Conservation (phyloP, 2,329 filamentous ascomycete genomes). For the Dryadomyces quercus-mongolicae region DNA sequence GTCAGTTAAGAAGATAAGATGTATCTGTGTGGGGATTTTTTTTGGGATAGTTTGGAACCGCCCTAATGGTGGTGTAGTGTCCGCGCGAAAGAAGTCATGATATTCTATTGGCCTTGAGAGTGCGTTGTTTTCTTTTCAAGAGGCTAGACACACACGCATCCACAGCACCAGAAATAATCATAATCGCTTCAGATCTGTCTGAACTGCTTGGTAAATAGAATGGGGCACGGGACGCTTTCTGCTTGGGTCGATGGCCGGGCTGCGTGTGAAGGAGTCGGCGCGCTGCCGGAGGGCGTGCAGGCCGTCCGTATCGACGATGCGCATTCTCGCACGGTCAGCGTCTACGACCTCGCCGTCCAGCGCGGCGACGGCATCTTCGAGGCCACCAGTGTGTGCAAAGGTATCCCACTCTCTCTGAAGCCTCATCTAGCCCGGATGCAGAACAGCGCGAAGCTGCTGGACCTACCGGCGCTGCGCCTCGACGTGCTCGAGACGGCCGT, state of each 20-base stretch:
- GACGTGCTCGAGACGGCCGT: background rate
- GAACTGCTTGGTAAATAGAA: no score
- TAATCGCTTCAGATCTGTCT: no score
- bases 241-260: conserved; percentile 4
- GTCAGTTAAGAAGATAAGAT: no score
- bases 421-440: conserved; percentile 1
- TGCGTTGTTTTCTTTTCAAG: no score
- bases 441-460: conserved; percentile 4
- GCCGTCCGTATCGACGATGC: background rate
- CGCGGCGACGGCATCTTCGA: conserved; percentile 4
- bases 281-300: background rate
- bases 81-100: no score
- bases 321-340: background rate
- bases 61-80: no score
- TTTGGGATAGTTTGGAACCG: no score
- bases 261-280: conserved; percentile 1
- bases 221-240: background rate
- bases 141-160: no score
- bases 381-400: conserved; percentile 2
- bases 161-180: no score
- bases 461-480: background rate
- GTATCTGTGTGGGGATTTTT: no score
- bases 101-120: no score
- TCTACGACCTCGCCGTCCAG: conserved; percentile 3
- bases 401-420: conserved; percentile 1